A percentile compares a stretch with the other conserved stretches of the same genome.
Evolutionary conservation across 106 monocot genomes (phyloP).

Genomic region (Narthecium ossifragum): DNA sequence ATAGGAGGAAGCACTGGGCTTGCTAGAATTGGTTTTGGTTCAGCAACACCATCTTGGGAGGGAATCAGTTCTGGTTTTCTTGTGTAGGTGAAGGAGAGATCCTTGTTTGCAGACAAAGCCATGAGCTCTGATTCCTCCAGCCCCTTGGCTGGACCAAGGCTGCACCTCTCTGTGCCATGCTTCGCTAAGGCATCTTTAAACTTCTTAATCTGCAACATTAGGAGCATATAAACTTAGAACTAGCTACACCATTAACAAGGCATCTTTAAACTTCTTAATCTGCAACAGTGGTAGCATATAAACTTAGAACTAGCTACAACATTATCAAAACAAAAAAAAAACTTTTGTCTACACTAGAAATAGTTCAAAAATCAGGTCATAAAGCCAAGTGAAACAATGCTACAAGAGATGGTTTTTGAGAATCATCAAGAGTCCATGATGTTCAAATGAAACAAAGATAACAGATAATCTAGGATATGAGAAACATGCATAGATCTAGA

Average conservation of each 20-base stretch:
- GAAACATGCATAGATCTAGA: too few relatives aligned
- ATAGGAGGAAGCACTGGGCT: not conserved
- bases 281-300: slow-evolving; percentile 16
- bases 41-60: not conserved
- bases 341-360: too few relatives aligned
- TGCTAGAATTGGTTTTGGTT: slow-evolving; percentile 7
- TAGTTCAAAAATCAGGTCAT: too few relatives aligned
- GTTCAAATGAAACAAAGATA: too few relatives aligned
- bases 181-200: slow-evolving; percentile 88
- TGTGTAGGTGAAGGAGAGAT: slow-evolving; percentile 58
- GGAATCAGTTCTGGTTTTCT: slow-evolving; percentile 9
- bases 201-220: slow-evolving; percentile 76
- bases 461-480: too few relatives aligned
- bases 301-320: not conserved
- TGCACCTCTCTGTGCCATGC: slow-evolving; percentile 65
- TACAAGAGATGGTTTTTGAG: too few relatives aligned
- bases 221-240: not conserved
- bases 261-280: slow-evolving; percentile 97
- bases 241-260: too few relatives aligned
- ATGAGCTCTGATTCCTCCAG: slow-evolving; percentile 79
- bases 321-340: too few relatives aligned
- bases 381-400: too few relatives aligned
- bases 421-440: too few relatives aligned
- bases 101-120: slow-evolving; percentile 74
- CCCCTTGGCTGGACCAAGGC: slow-evolving; percentile 81